Base-by-base conservation (phyloP, 1,284 basidiomycete species). In the Austroboletus niveus region DNA sequence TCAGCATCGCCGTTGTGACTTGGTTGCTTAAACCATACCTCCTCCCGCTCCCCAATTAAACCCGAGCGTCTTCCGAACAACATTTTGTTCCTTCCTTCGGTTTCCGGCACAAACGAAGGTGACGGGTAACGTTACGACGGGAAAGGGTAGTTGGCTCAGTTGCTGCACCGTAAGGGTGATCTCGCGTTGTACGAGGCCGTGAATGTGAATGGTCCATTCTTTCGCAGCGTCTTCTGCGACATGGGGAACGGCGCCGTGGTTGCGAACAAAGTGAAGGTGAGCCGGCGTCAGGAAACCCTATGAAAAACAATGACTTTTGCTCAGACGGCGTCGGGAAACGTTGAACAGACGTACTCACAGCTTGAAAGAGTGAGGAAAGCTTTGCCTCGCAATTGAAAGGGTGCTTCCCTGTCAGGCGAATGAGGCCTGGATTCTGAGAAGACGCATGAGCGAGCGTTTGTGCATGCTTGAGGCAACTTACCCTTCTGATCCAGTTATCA, bases 51-150 rank as follows among this genome's bases (percentile, higher is more conserved):
- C 82, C 82, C 83, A 85, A 45, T 69, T 75, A 59, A 85, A 85
- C 8, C 79, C 83, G 2, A 82, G 71, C n/a, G 77, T 76, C 60
- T 86, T 82, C 5, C 73, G 72, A n/a, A 86, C 76, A 48, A 84
- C 71, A 60, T 87, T 87, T 59, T 87, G 85, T 59, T 88, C 85
- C 61, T 84, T 85, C 11, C 85, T 72, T 4, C 85, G 69, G 65
- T 87, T 87, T 1, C 85, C 85, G 1, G 85, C 85, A 55, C 85
- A 88, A 1, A 83, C 82, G 15, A 88, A 63, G 0, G 85, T 87
- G 38, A 87, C 75, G 4, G 85, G 85, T 3, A 85, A 57, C 0
- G 84, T 87, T 7, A 86, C 76, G 2, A 79, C 71, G 7, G 73
- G 65, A 57, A 86, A 85, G 30, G 27, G 27, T 29, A 61, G 69